Evolutionary conservation across 345 rosid species (phyloP).

Genomic region (Raphanus sativus): DNA sequence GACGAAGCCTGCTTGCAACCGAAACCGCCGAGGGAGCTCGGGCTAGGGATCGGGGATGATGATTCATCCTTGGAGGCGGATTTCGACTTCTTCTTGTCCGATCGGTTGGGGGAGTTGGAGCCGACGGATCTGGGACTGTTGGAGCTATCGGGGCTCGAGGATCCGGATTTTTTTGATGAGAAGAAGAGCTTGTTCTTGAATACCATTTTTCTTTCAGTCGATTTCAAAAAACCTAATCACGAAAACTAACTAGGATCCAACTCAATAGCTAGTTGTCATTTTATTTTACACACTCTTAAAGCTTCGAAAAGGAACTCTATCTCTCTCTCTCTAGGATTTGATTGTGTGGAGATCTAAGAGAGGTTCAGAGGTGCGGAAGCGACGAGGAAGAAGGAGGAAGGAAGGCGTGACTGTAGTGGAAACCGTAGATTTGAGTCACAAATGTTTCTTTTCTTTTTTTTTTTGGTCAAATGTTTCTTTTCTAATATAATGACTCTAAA

Average conservation of each 20-base stretch:
- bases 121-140: slow-evolving; percentile 86
- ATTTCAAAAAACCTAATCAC: slow-evolving; percentile 23
- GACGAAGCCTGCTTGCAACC: slow-evolving; percentile 56
- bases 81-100: slow-evolving; percentile 81
- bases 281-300: neutral
- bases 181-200: slow-evolving; percentile 95
- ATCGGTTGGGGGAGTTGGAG: slow-evolving; percentile 86
- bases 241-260: neutral
- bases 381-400: slow-evolving; percentile 32
- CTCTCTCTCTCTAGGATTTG: slow-evolving; percentile 13
- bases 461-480: neutral
- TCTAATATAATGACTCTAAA: neutral
- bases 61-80: slow-evolving; percentile 54
- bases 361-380: slow-evolving; percentile 24
- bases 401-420: slow-evolving; percentile 36
- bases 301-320: slow-evolving; percentile 23
- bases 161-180: slow-evolving; percentile 84
- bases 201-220: slow-evolving; percentile 51
- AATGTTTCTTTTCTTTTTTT: neutral
- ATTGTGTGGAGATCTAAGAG: slow-evolving; percentile 27
- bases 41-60: slow-evolving; percentile 26
- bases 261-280: slow-evolving; percentile 5
- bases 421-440: slow-evolving; percentile 24
- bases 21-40: slow-evolving; percentile 21
- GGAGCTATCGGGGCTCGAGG: slow-evolving; percentile 86